A percentile compares a stretch with the other conserved stretches of the same genome.
Conservation (phyloP, 441 rosid species). For the Euphorbia celastroides region DNA sequence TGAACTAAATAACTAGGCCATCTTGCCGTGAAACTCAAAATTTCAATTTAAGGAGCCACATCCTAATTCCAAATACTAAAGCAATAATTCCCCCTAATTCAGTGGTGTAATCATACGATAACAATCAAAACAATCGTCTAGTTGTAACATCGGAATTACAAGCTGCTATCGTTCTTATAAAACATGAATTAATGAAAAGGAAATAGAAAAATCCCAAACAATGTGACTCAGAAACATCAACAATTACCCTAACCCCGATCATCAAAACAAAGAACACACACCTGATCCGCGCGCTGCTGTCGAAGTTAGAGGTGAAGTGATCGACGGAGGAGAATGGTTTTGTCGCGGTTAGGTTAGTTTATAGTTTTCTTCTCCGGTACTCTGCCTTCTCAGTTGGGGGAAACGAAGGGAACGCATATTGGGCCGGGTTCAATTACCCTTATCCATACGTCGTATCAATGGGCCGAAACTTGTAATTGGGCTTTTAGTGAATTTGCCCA, state of each 20-base stretch:
- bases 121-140: no score
- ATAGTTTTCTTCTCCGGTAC: no score
- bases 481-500: no score
- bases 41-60: neutral
- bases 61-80: neutral
- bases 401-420: no score
- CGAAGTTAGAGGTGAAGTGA: neutral
- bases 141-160: neutral
- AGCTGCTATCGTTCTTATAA: neutral
- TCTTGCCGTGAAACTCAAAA: neutral
- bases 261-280: neutral
- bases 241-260: neutral
- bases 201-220: neutral
- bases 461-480: no score
- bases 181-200: neutral
- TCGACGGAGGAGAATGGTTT: neutral
- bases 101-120: no score
- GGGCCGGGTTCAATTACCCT: no score
- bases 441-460: no score
- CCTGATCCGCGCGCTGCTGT: neutral
- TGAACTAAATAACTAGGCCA: neutral
- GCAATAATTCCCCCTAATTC: no score
- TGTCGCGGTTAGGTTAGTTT: neutral
- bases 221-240: neutral
- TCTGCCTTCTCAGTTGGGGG: no score